Conservation (phyloP, 148 eudicot genomes). For the Rhododendron williamsianum region DNA sequence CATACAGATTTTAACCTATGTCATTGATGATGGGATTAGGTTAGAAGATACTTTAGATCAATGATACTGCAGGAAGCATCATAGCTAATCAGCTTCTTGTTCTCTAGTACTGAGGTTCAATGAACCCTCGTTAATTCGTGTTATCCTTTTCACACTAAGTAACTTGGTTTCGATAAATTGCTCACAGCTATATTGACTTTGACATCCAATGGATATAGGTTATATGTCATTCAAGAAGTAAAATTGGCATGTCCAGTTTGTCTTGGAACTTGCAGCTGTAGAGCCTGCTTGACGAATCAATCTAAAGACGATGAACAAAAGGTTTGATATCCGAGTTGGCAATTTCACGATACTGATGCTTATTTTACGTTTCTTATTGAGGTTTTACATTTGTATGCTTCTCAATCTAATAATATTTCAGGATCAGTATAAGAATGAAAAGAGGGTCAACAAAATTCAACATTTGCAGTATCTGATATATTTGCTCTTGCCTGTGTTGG, state of each 20-base stretch:
- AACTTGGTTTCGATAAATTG: background rate
- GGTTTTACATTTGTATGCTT: background rate
- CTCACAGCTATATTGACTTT: background rate
- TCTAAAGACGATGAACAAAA: slow-evolving; percentile 35
- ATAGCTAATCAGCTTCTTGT: background rate
- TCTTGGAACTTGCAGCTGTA: slow-evolving; percentile 63
- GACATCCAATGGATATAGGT: slow-evolving; percentile 33
- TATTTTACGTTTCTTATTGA: background rate
- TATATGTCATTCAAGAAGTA: slow-evolving; percentile 44
- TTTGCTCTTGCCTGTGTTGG: slow-evolving; percentile 71
- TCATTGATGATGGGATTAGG: background rate
- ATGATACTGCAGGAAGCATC: background rate
- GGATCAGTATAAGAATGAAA: slow-evolving; percentile 32
- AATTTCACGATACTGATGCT: background rate
- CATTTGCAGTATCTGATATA: slow-evolving; percentile 55
- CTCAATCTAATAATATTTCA: slow-evolving; percentile 16
- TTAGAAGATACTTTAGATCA: background rate
- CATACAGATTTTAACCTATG: background rate
- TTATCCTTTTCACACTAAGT: background rate
- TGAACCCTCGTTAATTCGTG: background rate
- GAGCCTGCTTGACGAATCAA: slow-evolving; percentile 40
- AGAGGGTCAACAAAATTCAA: slow-evolving; percentile 36
- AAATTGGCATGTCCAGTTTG: slow-evolving; percentile 69
- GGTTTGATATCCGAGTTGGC: slow-evolving; percentile 27
- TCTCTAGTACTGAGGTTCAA: background rate